Evolutionary conservation across 768 basidiomycete species (phyloP).

Genomic region (Russula compacta): DNA sequence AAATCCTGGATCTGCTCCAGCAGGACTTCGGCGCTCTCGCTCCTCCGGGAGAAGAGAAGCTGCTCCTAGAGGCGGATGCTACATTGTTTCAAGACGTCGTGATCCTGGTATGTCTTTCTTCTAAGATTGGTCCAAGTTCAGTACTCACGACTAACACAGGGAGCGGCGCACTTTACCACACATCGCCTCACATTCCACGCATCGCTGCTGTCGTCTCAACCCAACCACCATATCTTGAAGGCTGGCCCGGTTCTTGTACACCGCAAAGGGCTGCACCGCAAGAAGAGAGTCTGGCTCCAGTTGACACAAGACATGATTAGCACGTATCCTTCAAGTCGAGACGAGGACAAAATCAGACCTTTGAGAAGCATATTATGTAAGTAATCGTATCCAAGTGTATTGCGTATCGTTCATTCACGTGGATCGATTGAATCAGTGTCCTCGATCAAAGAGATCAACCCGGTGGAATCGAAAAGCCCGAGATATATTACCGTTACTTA

Average conservation of each 20-base stretch:
- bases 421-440: slow-evolving; percentile 33
- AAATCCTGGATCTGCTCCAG: slow-evolving; percentile 42
- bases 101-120: slow-evolving; percentile 31
- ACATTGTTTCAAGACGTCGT: slow-evolving; percentile 40
- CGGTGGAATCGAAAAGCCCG: slow-evolving; percentile 36
- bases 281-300: slow-evolving; percentile 53
- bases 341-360: slow-evolving; percentile 45
- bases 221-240: slow-evolving; percentile 34
- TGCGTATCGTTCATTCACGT: background rate
- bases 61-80: slow-evolving; percentile 46
- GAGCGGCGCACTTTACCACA: slow-evolving; percentile 54
- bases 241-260: slow-evolving; percentile 43
- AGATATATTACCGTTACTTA: slow-evolving; percentile 33
- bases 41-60: slow-evolving; percentile 36
- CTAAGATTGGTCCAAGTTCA: slow-evolving; percentile 6
- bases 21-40: slow-evolving; percentile 51
- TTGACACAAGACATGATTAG: slow-evolving; percentile 52
- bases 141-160: slow-evolving; percentile 26
- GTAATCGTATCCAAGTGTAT: slow-evolving; percentile 17
- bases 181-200: slow-evolving; percentile 62
- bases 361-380: slow-evolving; percentile 42
- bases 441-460: slow-evolving; percentile 36
- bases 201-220: slow-evolving; percentile 39
- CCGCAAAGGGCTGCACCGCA: slow-evolving; percentile 35
- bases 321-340: slow-evolving; percentile 44